Percentiles rank a stretch among this genome's conserved stretches.
Conservation (phyloP, 495 filamentous ascomycete species). For the Massariosphaeria phaeospora region DNA sequence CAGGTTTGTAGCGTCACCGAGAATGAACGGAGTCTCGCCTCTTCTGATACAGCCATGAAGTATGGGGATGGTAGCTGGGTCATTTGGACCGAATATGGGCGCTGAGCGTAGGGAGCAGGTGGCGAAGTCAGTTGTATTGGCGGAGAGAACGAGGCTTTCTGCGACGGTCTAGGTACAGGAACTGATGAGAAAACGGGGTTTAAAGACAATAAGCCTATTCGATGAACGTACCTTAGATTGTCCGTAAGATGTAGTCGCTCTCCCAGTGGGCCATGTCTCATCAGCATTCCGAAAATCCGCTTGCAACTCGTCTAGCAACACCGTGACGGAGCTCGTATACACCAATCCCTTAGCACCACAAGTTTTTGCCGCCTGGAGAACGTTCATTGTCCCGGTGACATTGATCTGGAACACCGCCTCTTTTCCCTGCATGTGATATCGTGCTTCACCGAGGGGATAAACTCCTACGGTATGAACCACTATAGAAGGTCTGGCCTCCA, state of each 20-base stretch:
- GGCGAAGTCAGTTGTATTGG: constrained; percentile 43
- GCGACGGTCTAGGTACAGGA: constrained; percentile 33
- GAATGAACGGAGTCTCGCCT: constrained; percentile 52
- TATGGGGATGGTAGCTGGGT: constrained; percentile 50
- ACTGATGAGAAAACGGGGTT: not conserved
- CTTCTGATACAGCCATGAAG: constrained; percentile 55
- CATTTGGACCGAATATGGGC: constrained; percentile 54
- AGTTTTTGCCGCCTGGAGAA: constrained; percentile 38
- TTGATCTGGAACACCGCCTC: constrained; percentile 41
- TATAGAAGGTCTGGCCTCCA: constrained; percentile 29
- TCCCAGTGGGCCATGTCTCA: constrained; percentile 49
- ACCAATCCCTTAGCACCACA: constrained; percentile 42
- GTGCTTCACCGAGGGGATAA: constrained; percentile 21
- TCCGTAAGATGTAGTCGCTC: constrained; percentile 52
- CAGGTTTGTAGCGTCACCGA: constrained; percentile 55
- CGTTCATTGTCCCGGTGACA: constrained; percentile 44
- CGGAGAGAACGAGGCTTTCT: constrained; percentile 52
- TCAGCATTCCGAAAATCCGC: constrained; percentile 51
- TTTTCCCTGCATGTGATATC: constrained; percentile 33
- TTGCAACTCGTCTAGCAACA: constrained; percentile 52
- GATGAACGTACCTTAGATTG: constrained; percentile 50
- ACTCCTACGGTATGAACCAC: constrained; percentile 41
- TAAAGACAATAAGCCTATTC: not conserved
- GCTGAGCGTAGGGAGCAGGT: constrained; percentile 57
- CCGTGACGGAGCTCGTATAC: constrained; percentile 51